Base-by-base conservation (phyloP, 2,329 filamentous ascomycete species). In the Sordariomycetes sp. region DNA sequence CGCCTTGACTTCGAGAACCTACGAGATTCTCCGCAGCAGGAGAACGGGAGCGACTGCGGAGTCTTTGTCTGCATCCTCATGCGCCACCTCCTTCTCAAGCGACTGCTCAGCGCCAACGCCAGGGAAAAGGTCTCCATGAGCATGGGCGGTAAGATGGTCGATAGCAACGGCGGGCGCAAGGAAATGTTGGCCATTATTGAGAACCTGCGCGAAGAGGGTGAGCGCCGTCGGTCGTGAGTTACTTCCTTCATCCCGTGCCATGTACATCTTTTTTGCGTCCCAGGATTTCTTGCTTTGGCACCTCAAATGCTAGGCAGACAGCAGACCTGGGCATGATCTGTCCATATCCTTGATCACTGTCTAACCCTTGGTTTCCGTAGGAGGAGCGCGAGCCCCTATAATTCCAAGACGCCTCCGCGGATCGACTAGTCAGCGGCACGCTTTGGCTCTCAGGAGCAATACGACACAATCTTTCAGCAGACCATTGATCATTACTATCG, bases 21-120 rank as follows among this genome's bases (percentile, higher is more conserved):
- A 35, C 68, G 81, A 1, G 90, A 96, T 51, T 82, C 78, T 8
- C 92, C 92, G 0, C 83, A 93, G 49, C 92, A 98, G 57, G 82
- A 88, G 46, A 96, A 96, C 46, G 79, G 83, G 18, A 90, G 76
- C 51, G 92, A 98, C 58, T 98, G 92, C 47, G 92, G 92, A 14
- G 86, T 98, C 1, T 96, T 88, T 55, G 92, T 98, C 4, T 96
- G 92, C 57, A 74, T 96, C 44, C 72, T 90, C 41, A 98, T 98
- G 88, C 79, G 87, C 32, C 84, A 95, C 59, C 63, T 98, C n/a
- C 70, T 98, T 14, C 68, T 95, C 33, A 88, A 87, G 59, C 70
- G 85, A 37, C 67, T 98, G 17, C 64, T 98, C 38, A 75, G 72
- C 44, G 86, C 85, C 8, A 82, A 86, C 50, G 79, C 83, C 3